A percentile compares a stretch with the other conserved stretches of the same genome.
These are phyloP conservation scores for Paecilomyces variotii DNA, from an alignment of 2,329 filamentous ascomycete genomes.

Conservation along the genomic window DNA sequence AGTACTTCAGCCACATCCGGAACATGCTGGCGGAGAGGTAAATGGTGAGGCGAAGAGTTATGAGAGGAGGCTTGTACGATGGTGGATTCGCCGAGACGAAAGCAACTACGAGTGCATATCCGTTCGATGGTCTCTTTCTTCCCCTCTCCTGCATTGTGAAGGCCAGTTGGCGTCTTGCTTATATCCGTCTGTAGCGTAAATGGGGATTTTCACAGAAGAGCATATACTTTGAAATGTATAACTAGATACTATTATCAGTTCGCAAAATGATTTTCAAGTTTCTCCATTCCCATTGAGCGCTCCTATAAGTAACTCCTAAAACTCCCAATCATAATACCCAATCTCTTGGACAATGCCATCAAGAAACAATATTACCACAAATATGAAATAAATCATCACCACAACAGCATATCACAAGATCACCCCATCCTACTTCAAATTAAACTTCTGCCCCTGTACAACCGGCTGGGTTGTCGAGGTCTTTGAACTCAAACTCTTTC, in stretches of 20 bases:
- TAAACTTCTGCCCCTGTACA: constrained; percentile 55
- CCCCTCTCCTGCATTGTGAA: constrained; percentile 8
- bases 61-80: not conserved
- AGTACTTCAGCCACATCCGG: constrained; percentile 67
- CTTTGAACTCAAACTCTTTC: constrained; percentile 46
- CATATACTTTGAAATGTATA: constrained; percentile 33
- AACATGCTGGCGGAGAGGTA: constrained; percentile 80
- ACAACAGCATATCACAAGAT: not conserved
- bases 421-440: constrained; percentile 43
- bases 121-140: not conserved
- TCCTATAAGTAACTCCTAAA: not conserved
- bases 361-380: not conserved
- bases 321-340: constrained; percentile 8
- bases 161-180: constrained; percentile 2
- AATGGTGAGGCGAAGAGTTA: constrained; percentile 2
- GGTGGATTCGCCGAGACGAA: not conserved
- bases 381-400: not conserved
- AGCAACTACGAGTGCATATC: not conserved
- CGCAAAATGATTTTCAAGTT: not conserved
- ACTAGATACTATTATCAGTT: constrained; percentile 17
- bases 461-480: constrained; percentile 41
- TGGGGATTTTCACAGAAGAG: constrained; percentile 15
- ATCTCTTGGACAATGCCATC: constrained; percentile 1
- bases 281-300: not conserved
- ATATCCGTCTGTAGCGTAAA: constrained; percentile 4